Evolutionary conservation across 2,329 filamentous ascomycete genomes (phyloP), one percentile per base, ranked within the genome.

Genomic region (Hymenoscyphus fructigenus): DNA sequence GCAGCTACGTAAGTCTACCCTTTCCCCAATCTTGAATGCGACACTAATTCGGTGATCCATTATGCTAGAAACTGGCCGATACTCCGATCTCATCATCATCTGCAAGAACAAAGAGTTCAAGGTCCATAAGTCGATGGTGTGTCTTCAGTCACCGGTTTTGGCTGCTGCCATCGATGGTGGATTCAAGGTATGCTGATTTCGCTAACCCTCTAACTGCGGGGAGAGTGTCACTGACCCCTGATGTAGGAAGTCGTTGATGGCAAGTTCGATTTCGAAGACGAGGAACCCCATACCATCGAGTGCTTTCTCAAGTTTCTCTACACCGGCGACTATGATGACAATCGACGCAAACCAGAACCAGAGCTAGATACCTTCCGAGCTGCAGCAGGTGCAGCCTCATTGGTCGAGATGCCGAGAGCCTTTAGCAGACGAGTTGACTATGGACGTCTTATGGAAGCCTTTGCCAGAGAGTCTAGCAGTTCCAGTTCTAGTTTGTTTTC

Each of bases 231-330:
- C 44, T 50, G 17, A 50, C n/a, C 26, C 44, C 5, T 59, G 20
- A 36, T 41, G 20, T 23, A 59, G 57, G 57, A 59, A 34, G 32
- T 17, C 20, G 34, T 26, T 9, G 32, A 29, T 7, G 5, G 57
- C 14, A 34, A 36, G 20, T 32, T 41, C n/a, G 20, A 41, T 9
- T 41, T 59, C 12, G 29, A 34, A n/a, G 57, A 59, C 1, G 34
- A 41, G 20, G 57, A 59, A 3, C 3, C 57, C 10, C 3, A 41
- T 12, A 59, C n/a, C 20, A 32, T 41, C 7, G 57, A 59, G 12
- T 15, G 17, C 7, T 59, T 59, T 14, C 14, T 59, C 57, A 28
- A 59, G 5, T 59, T 59, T 6, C 57, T 59, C 12, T 36, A 59
- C 32, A 38, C 29, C 10, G 17, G 20, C 15, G 57, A 59, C 5